Conservation (phyloP, 179 eudicot genomes). For the Heliamphora pulchella region DNA sequence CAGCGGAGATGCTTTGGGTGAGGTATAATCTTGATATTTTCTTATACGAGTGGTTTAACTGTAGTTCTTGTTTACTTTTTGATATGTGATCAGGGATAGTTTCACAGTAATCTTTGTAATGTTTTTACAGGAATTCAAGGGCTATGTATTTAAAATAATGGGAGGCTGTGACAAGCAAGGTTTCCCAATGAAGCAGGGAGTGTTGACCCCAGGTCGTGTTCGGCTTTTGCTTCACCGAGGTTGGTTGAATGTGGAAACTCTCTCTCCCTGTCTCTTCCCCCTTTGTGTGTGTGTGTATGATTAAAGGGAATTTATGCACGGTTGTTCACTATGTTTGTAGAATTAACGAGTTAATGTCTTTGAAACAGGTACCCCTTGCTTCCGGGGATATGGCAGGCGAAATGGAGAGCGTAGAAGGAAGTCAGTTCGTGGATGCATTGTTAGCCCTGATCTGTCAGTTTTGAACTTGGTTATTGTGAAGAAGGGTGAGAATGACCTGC, state of each 20-base stretch:
- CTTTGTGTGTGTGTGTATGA: too few relatives aligned
- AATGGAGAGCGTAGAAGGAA: conserved; percentile 50
- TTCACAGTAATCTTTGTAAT: too few relatives aligned
- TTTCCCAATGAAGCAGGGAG: conserved; percentile 16
- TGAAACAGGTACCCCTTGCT: conserved; percentile 36
- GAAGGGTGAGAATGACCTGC: conserved; percentile 57
- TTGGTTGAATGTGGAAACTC: not conserved
- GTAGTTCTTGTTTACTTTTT: not conserved
- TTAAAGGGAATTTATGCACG: too few relatives aligned
- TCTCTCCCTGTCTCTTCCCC: not conserved
- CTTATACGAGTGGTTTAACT: too few relatives aligned
- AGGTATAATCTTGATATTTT: not conserved
- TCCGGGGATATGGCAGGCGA: conserved; percentile 51
- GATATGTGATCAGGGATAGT: too few relatives aligned
- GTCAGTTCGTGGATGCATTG: conserved; percentile 58
- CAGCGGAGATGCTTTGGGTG: conserved; percentile 23
- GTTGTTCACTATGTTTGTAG: too few relatives aligned
- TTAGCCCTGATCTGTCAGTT: conserved; percentile 50
- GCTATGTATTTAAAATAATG: conserved; percentile 17
- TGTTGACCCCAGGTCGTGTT: conserved; percentile 12
- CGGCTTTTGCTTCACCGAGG: conserved; percentile 16
- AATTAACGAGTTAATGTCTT: not conserved
- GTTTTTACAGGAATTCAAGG: conserved; percentile 11
- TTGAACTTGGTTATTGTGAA: conserved; percentile 53
- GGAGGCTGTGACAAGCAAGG: conserved; percentile 22